Evolutionary conservation across 192 early-diverging fungal species (phyloP).

Genomic region (Backusella sp.): DNA sequence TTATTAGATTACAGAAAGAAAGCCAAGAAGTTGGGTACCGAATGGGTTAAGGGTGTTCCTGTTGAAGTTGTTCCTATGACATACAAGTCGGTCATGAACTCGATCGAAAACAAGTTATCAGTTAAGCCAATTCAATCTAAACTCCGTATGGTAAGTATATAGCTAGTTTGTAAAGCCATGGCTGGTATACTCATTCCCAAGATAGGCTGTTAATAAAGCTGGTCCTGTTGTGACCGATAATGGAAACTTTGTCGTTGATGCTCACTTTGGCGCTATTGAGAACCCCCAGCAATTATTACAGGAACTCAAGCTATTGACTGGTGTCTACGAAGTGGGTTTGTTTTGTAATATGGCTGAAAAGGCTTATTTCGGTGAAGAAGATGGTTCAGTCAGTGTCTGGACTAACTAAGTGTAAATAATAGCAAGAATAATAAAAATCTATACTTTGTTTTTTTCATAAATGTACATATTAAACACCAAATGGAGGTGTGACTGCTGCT

Average conservation of each 20-base stretch:
- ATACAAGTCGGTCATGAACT: conserved; percentile 64
- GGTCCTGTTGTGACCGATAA: conserved; percentile 95
- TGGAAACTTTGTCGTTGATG: conserved; percentile 91
- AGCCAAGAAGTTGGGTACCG: conserved; percentile 64
- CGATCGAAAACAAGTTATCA: conserved; percentile 34
- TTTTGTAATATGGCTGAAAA: conserved; percentile 82
- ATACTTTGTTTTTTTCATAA: neutral
- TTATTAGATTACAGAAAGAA: conserved; percentile 70
- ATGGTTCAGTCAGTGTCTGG: conserved; percentile 65
- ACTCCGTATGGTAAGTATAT: conserved; percentile 67
- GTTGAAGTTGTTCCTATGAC: conserved; percentile 89
- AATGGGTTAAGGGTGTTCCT: conserved; percentile 90
- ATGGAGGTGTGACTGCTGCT: neutral
- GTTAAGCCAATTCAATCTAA: conserved; percentile 51
- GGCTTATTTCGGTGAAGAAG: conserved; percentile 84
- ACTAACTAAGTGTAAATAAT: conserved; percentile 9
- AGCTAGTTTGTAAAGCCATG: neutral
- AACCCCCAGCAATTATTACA: conserved; percentile 42
- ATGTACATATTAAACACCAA: neutral
- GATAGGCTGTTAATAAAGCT: conserved; percentile 62
- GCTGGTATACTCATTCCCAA: neutral
- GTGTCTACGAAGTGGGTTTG: conserved; percentile 88
- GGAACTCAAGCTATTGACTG: conserved; percentile 70
- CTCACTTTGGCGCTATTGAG: conserved; percentile 72
- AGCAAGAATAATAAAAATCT: neutral